These are phyloP conservation scores for Claviceps sp. DNA, from an alignment of 2,329 filamentous ascomycete species.

Conservation along the genomic window DNA sequence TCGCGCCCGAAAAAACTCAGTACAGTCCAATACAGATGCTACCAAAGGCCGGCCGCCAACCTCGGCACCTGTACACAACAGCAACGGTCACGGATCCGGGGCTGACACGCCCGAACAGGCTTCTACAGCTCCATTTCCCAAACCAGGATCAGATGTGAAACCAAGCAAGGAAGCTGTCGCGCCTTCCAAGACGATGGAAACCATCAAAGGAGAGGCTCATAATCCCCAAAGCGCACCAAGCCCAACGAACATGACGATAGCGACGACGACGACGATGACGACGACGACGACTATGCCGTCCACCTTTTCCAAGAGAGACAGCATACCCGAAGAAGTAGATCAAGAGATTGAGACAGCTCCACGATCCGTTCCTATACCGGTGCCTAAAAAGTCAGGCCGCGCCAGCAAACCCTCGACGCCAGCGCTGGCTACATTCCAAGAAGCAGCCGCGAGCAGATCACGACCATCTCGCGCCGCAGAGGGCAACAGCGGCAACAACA, in stretches of 20 bases:
- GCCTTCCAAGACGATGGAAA: conserved; percentile 17
- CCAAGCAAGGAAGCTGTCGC: conserved; percentile 32
- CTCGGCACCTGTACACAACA: conserved; percentile 34
- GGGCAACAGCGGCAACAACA: conserved; percentile 9
- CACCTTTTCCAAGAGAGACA: conserved; percentile 28
- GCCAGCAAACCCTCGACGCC: conserved; percentile 56
- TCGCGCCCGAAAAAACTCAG: conserved; percentile 63
- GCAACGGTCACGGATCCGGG: conserved; percentile 35
- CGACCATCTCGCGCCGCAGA: conserved; percentile 36
- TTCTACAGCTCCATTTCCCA: conserved; percentile 16
- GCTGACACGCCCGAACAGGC: conserved; percentile 24
- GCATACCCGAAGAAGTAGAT: conserved; percentile 23
- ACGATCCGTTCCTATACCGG: conserved; percentile 25
- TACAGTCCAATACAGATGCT: conserved; percentile 44
- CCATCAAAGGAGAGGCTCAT: conserved; percentile 21
- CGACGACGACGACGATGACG: conserved; percentile 11
- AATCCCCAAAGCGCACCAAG: conserved; percentile 13
- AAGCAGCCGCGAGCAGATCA: conserved; percentile 32
- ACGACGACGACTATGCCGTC: conserved; percentile 8
- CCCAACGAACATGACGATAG: conserved; percentile 10
- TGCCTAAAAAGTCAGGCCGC: conserved; percentile 52
- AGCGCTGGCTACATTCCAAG: conserved; percentile 44
- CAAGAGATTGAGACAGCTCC: conserved; percentile 25
- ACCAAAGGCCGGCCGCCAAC: conserved; percentile 18
- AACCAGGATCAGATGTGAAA: conserved; percentile 31